Evolutionary conservation across 768 basidiomycete species (phyloP).

Genomic region (Cubamyces lactineus): DNA sequence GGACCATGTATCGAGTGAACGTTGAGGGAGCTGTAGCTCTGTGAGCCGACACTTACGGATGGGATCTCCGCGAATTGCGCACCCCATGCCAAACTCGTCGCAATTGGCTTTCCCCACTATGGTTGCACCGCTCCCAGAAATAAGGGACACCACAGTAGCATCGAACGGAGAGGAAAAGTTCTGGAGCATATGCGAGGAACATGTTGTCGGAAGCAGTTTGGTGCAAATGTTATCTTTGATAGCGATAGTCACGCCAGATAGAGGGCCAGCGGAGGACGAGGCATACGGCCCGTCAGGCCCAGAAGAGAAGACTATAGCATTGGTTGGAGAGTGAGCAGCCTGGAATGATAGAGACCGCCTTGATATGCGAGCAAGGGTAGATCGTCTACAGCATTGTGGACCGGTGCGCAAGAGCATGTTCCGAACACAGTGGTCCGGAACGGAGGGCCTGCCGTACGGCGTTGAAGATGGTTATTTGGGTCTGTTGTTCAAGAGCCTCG

Average conservation of each 20-base stretch:
- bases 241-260: slow-evolving; percentile 52
- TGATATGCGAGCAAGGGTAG: background rate
- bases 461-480: slow-evolving; percentile 23
- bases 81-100: slow-evolving; percentile 99
- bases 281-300: background rate
- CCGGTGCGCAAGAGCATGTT: slow-evolving; percentile 7
- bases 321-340: background rate
- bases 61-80: slow-evolving; percentile 34
- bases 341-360: background rate
- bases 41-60: background rate
- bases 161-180: slow-evolving; percentile 82
- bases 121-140: slow-evolving; percentile 65
- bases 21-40: slow-evolving; percentile 67
- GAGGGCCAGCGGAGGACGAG: slow-evolving; percentile 33
- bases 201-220: slow-evolving; percentile 63
- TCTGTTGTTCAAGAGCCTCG: slow-evolving; percentile 26
- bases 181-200: slow-evolving; percentile 75
- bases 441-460: too few species aligned
- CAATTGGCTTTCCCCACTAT: slow-evolving; percentile 91
- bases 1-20: slow-evolving; percentile 73
- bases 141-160: slow-evolving; percentile 76
- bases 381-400: slow-evolving; percentile 1
- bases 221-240: slow-evolving; percentile 92
- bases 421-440: background rate
- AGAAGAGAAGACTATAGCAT: background rate